Conservation (phyloP, 768 basidiomycete species). For the Boletus vinaceobasis region DNA sequence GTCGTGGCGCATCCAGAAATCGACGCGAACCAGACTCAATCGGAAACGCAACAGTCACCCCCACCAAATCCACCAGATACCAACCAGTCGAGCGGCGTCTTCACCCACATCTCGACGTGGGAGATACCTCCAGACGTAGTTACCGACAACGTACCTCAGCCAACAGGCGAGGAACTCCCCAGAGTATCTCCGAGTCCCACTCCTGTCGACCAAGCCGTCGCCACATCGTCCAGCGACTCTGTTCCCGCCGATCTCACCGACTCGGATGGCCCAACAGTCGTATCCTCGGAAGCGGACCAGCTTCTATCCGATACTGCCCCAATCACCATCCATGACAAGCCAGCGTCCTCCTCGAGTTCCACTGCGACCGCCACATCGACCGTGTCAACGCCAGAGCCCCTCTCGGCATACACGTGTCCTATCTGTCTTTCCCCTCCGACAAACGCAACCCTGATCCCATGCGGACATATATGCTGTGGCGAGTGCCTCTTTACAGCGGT, state of each 20-base stretch:
- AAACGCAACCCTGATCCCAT: constrained; percentile 74
- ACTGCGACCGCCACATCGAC: background rate
- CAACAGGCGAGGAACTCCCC: background rate
- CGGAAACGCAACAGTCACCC: background rate
- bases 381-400: constrained; percentile 23
- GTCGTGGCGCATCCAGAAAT: background rate
- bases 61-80: background rate
- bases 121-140: constrained; percentile 13
- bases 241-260: constrained; percentile 5
- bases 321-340: background rate
- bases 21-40: background rate
- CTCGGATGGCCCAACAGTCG: background rate
- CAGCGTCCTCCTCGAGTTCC: background rate
- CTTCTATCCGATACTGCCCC: background rate
- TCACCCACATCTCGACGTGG: constrained; percentile 22
- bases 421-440: constrained; percentile 76
- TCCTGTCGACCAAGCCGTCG: background rate
- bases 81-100: background rate
- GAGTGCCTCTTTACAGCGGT: constrained; percentile 72
- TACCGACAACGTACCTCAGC: background rate
- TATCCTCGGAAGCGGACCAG: background rate
- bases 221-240: background rate
- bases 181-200: background rate
- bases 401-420: constrained; percentile 71
- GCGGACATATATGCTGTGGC: constrained; percentile 78